Evolutionary conservation across 768 basidiomycete species (phyloP), one percentile per base, ranked within the genome.

Genomic region (Brasilioporus rufonigricans): DNA sequence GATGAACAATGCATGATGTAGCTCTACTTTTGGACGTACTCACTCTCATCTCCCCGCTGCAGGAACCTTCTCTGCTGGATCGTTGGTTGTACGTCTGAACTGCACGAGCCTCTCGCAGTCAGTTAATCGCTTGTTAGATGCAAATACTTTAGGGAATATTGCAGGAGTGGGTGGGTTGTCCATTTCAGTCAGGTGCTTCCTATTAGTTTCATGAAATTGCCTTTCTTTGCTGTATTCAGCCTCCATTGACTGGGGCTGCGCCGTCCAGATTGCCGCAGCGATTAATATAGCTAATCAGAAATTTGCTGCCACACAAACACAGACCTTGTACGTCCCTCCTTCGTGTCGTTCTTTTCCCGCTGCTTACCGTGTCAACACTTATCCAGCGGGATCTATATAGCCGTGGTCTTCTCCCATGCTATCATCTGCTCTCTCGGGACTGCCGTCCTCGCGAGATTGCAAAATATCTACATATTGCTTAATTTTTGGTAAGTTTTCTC

Each of bases 11-110:
- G 10, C 9, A 2, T 45, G 27, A 24, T 31, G 29, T 47, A 84
- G 77, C 73, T 85, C 18, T 86, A 87, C 62, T 88, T 82, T 61
- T 88, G 86, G 85, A 84, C 86, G 0, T 79, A 85, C 58, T 77
- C 76, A 0, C 65, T 83, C 9, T 80, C 82, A 0, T 80, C 82
- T 6, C 80, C 80, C 11, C 67, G 77, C 31, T 87, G 78, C 69
- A 72, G 81, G 19, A 82, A 81, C 53, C 68, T 87, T 11, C 76
- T 87, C n/a, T 77, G 80, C 13, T 87, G 86, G 86, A 75, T 87
- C 36, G 85, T 87, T 4, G 86, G 86, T 33, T 86, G 83, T 86
- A 59, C 11, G 80, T 71, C n/a, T 38, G 18, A 38, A 38, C 10
- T 32, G 3, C 41, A 4, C 41, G 10, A 11, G 33, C 5, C 9